phyloP scores from a whole-genome alignment of 1,139 yeast species.

The Waltiozyma sp. region DNA sequence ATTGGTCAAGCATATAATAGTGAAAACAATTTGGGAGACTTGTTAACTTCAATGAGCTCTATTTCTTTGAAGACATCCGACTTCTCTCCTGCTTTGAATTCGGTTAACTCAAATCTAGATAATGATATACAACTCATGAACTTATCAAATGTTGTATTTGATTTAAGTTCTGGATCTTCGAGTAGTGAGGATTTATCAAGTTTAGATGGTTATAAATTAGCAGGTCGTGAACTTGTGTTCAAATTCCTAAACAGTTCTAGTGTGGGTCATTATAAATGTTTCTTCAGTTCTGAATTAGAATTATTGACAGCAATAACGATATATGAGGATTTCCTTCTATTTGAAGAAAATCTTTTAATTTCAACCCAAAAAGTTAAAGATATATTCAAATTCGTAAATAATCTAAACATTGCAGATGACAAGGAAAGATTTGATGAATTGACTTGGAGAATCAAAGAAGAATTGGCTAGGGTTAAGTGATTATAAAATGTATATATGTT shows the following conservation, averaged over 20 bases:
- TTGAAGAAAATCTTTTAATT: slow-evolving; percentile 6
- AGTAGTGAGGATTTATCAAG: slow-evolving; percentile 3
- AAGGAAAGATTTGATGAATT: slow-evolving; percentile 11
- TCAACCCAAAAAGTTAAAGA: slow-evolving; percentile 8
- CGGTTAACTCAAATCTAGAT: slow-evolving; percentile 3
- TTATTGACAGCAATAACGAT: slow-evolving; percentile 20
- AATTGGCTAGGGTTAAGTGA: slow-evolving; percentile 5
- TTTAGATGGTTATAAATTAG: background rate
- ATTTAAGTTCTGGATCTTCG: slow-evolving; percentile 6
- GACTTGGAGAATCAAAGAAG: slow-evolving; percentile 15
- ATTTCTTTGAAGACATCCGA: background rate
- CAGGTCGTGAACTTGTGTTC: slow-evolving; percentile 6
- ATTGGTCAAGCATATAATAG: slow-evolving; percentile 46
- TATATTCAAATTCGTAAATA: slow-evolving; percentile 11
- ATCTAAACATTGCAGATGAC: slow-evolving; percentile 6
- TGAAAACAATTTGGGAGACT: slow-evolving; percentile 3
- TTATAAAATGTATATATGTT: background rate
- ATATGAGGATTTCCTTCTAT: slow-evolving; percentile 23
- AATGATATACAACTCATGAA: background rate
- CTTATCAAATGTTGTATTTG: slow-evolving; percentile 10
- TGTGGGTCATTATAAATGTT: slow-evolving; percentile 4
- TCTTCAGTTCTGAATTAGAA: slow-evolving; percentile 20
- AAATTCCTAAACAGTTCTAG: slow-evolving; percentile 7
- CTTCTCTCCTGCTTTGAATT: background rate
- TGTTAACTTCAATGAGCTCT: background rate